These are phyloP conservation scores for Macrocystidia cucumis DNA, from an alignment of 1,284 basidiomycete genomes.

Conservation along the genomic window DNA sequence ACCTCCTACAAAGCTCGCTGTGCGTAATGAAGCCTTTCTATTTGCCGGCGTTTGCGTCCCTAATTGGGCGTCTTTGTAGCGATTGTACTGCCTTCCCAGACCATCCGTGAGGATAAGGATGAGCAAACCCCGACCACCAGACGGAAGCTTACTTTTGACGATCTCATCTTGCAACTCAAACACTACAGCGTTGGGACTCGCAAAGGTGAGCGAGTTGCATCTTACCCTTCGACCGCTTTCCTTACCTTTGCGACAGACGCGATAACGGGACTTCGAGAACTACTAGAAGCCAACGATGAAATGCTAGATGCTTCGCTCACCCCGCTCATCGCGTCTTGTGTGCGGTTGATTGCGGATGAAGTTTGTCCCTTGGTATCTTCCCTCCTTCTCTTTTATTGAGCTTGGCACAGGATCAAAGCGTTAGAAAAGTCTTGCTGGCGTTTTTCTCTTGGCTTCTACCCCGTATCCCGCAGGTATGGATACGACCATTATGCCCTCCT, in stretches of 20 bases:
- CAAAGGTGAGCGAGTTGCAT: slow-evolving; percentile 41
- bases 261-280: slow-evolving; percentile 74
- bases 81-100: slow-evolving; percentile 86
- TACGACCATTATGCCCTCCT: background rate
- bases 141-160: slow-evolving; percentile 70
- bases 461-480: slow-evolving; percentile 48
- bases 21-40: slow-evolving; percentile 24
- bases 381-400: slow-evolving; percentile 3
- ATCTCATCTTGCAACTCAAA: slow-evolving; percentile 74
- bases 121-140: slow-evolving; percentile 60
- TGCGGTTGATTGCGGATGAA: slow-evolving; percentile 77
- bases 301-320: slow-evolving; percentile 53
- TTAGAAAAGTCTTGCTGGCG: slow-evolving; percentile 51
- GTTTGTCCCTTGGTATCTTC: slow-evolving; percentile 28
- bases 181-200: slow-evolving; percentile 78
- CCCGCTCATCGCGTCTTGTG: slow-evolving; percentile 58
- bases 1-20: slow-evolving; percentile 94
- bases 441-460: slow-evolving; percentile 72
- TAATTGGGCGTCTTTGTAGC: slow-evolving; percentile 36
- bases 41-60: slow-evolving; percentile 2
- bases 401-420: slow-evolving; percentile 46
- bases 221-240: background rate
- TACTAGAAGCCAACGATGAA: slow-evolving; percentile 61
- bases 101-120: slow-evolving; percentile 52
- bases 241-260: slow-evolving; percentile 47